These are phyloP conservation scores for Clathrospora elynae DNA, from an alignment of 2,329 filamentous ascomycete species.

Conservation along the genomic window DNA sequence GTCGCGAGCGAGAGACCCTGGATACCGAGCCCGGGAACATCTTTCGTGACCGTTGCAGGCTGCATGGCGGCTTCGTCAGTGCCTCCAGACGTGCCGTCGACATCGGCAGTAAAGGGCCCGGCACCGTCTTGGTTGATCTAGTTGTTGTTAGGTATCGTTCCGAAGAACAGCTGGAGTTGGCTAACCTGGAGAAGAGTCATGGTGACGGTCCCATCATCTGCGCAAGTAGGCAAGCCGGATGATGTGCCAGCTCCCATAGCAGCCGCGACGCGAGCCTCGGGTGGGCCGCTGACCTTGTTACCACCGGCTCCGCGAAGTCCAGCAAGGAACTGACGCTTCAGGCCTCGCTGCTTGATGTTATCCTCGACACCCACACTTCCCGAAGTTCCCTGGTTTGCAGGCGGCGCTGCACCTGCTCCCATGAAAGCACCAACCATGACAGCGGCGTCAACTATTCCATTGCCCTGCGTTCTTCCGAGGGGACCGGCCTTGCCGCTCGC, in stretches of 20 bases:
- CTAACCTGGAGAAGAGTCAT: slow-evolving; percentile 66
- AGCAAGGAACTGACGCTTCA: slow-evolving; percentile 43
- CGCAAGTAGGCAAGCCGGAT: slow-evolving; percentile 63
- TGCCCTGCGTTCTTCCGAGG: slow-evolving; percentile 67
- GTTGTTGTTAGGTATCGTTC: slow-evolving; percentile 1
- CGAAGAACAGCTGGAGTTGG: neutral
- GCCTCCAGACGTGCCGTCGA: slow-evolving; percentile 69
- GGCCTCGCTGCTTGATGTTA: slow-evolving; percentile 30
- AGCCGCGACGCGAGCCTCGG: slow-evolving; percentile 61
- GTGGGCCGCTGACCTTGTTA: slow-evolving; percentile 54
- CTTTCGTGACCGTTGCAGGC: slow-evolving; percentile 61
- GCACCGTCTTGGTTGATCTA: slow-evolving; percentile 71
- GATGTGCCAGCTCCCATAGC: slow-evolving; percentile 60
- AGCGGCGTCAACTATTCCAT: slow-evolving; percentile 64
- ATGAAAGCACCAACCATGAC: slow-evolving; percentile 67
- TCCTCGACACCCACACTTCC: slow-evolving; percentile 42
- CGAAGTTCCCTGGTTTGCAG: slow-evolving; percentile 40
- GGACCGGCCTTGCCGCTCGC: slow-evolving; percentile 59
- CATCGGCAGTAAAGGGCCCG: slow-evolving; percentile 64
- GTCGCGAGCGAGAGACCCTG: slow-evolving; percentile 63
- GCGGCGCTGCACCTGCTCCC: slow-evolving; percentile 41
- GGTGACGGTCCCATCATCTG: slow-evolving; percentile 64
- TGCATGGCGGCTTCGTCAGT: slow-evolving; percentile 65
- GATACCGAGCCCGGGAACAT: slow-evolving; percentile 64
- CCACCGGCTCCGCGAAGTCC: slow-evolving; percentile 49